Conservation (phyloP, 2,329 filamentous ascomycete species). For the Macroventuria anomochaeta region DNA sequence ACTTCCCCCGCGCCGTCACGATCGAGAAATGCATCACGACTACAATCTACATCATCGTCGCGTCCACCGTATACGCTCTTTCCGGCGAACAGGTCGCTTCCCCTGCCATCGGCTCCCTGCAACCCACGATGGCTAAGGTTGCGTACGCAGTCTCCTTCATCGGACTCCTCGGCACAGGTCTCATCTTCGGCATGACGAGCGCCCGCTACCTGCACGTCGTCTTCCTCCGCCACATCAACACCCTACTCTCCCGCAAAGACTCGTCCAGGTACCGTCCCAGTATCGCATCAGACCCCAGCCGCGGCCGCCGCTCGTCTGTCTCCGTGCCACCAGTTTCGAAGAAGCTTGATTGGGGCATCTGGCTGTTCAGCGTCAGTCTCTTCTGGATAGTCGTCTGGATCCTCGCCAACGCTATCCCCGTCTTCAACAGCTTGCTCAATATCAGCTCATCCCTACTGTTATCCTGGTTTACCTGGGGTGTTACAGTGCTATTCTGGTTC, state of each 20-base stretch:
- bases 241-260: conserved; percentile 22
- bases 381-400: conserved; percentile 40
- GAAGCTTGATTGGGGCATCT: conserved; percentile 27
- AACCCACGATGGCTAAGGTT: conserved; percentile 32
- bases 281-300: conserved; percentile 16
- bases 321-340: conserved; percentile 23
- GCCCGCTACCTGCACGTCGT: conserved; percentile 33
- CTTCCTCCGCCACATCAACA: conserved; percentile 29
- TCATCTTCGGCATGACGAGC: conserved; percentile 34
- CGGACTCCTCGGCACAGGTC: conserved; percentile 33
- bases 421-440: conserved; percentile 37
- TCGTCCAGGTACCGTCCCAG: conserved; percentile 5
- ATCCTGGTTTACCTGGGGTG: conserved; percentile 38
- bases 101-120: conserved; percentile 33
- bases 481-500: conserved; percentile 40
- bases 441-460: conserved; percentile 34
- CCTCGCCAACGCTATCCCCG: conserved; percentile 38
- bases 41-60: conserved; percentile 32
- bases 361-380: conserved; percentile 31
- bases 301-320: conserved; percentile 27
- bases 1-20: conserved; percentile 35
- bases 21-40: conserved; percentile 36
- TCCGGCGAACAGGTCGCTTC: conserved; percentile 36
- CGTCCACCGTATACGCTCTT: conserved; percentile 31
- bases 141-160: conserved; percentile 32